Evolutionary conservation across 2,329 filamentous ascomycete species (phyloP).

Genomic region (Fusarium tricinctum): DNA sequence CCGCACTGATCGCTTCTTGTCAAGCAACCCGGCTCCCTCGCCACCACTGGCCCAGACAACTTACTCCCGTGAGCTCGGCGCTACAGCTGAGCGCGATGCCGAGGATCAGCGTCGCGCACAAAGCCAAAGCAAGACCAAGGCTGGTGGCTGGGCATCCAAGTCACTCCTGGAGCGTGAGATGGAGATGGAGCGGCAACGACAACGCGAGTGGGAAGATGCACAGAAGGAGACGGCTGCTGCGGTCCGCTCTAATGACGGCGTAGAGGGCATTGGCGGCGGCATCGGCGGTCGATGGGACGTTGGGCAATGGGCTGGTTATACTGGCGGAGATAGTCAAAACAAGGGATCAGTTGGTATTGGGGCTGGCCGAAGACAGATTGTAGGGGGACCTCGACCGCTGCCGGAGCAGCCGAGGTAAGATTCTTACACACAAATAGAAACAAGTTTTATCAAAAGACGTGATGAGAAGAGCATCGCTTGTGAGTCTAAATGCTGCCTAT

Average conservation of each 20-base stretch:
- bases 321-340: constrained; percentile 82
- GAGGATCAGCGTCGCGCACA: constrained; percentile 73
- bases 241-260: constrained; percentile 64
- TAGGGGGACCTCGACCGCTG: constrained; percentile 81
- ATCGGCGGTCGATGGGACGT: constrained; percentile 80
- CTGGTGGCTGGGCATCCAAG: constrained; percentile 74
- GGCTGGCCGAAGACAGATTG: constrained; percentile 80
- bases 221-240: constrained; percentile 75
- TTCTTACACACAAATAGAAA: constrained; percentile 13
- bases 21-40: constrained; percentile 66
- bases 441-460: background rate
- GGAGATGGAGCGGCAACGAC: constrained; percentile 82
- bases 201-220: constrained; percentile 83
- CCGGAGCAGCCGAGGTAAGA: constrained; percentile 58
- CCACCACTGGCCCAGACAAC: constrained; percentile 59
- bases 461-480: background rate
- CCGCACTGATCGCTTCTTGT: constrained; percentile 71
- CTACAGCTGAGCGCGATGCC: constrained; percentile 71
- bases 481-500: background rate
- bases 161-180: constrained; percentile 83
- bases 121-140: constrained; percentile 72
- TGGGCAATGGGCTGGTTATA: constrained; percentile 80
- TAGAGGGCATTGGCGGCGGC: constrained; percentile 76
- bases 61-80: constrained; percentile 68
- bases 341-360: constrained; percentile 75